Evolutionary conservation across 75 land plant genomes (phyloP), one percentile per base, ranked within the genome.

Genomic region (Pseudotsuga menziesii): DNA sequence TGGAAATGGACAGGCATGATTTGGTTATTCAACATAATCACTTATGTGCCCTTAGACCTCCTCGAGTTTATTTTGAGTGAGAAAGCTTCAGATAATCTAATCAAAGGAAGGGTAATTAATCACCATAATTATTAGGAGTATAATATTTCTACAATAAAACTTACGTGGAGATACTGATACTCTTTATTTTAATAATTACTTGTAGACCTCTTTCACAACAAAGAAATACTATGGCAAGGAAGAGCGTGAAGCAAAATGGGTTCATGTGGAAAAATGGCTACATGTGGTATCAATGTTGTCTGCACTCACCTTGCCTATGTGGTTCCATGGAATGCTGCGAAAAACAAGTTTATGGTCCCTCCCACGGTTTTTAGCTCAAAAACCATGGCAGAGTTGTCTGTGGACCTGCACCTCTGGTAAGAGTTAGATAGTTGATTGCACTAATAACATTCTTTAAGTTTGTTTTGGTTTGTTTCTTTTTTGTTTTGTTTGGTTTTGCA

Each of bases 281-380:
- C 96, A 5, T 97, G 84, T 78, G 99, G 95, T 3, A 83, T 97
- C 27, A 97, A 97, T 72, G 99, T 91, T 5, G 98, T 97, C 16
- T 97, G 99, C 88, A 95, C 98, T 32, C 99, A 97, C 70, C 91
- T 97, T 75, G 98, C 98, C 0, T 95, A 98, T 83, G 99, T 97
- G 12, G 98, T 97, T 22, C 99, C 99, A 19, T 94, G 87, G 88
- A 97, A 97, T 83, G 22, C 56, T 11, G 95, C 95, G 17, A 95
- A 94, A 88, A 97, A 94, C 88, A 97, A 89, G 84, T 97, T 94
- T 83, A 91, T 74, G 94, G 99, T 82, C 99, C 98, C 3, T 97
- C 98, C 90, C 99, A 97, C 78, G 99, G 99, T 44, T 94, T 95
- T 13, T 98, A 97, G 77, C 94, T 94, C 87, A 91, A 91, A 80